These are phyloP conservation scores for Spathaspora sp. DNA, from an alignment of 1,139 yeast species.

Conservation along the genomic window DNA sequence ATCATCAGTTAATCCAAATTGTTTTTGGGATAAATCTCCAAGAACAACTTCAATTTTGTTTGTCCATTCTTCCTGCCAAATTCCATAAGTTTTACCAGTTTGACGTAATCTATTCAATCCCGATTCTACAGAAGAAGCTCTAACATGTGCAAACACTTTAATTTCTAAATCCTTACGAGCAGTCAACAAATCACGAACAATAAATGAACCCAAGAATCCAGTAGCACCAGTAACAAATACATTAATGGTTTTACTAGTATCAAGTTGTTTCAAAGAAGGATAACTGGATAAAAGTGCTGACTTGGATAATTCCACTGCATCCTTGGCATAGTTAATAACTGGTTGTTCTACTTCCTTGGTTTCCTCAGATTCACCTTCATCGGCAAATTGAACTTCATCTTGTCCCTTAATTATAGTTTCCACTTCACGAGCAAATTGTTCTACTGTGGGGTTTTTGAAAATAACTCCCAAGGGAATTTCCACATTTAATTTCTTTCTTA, in stretches of 20 bases:
- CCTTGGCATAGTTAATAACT: slow-evolving; percentile 63
- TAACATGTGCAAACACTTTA: slow-evolving; percentile 81
- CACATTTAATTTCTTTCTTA: slow-evolving; percentile 72
- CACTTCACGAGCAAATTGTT: slow-evolving; percentile 73
- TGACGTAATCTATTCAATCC: slow-evolving; percentile 76
- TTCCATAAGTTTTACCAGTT: slow-evolving; percentile 83
- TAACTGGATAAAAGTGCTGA: slow-evolving; percentile 43
- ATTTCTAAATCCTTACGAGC: slow-evolving; percentile 41
- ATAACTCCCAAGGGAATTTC: slow-evolving; percentile 89
- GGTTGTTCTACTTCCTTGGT: slow-evolving; percentile 18
- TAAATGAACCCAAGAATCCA: slow-evolving; percentile 92
- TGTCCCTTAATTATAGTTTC: slow-evolving; percentile 53
- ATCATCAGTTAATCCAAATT: slow-evolving; percentile 65
- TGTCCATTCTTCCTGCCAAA: slow-evolving; percentile 70
- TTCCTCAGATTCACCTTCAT: slow-evolving; percentile 19
- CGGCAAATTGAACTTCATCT: slow-evolving; percentile 45
- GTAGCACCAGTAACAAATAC: slow-evolving; percentile 94
- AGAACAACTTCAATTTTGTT: slow-evolving; percentile 65
- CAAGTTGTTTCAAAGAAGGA: slow-evolving; percentile 28
- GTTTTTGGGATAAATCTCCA: slow-evolving; percentile 73
- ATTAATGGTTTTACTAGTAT: slow-evolving; percentile 43
- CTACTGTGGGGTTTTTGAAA: slow-evolving; percentile 84
- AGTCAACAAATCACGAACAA: slow-evolving; percentile 70
- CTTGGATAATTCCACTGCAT: slow-evolving; percentile 61
- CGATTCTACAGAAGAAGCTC: slow-evolving; percentile 68